Conservation (phyloP, 805 yeast genomes). For the Yamadazyma philogaea region DNA sequence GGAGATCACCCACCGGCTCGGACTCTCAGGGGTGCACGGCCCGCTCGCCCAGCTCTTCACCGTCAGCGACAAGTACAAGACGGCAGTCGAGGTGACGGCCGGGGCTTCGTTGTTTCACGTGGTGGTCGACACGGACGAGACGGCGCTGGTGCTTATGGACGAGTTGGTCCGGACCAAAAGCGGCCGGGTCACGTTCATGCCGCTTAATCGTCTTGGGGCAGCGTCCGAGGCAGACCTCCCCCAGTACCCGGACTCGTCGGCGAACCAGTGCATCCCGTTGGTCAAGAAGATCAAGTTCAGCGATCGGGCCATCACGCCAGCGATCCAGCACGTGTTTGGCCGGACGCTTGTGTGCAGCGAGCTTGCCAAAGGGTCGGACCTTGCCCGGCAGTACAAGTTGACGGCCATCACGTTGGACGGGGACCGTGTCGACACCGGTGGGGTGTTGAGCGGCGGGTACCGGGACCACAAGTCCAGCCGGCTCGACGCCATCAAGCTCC, state of each 20-base stretch:
- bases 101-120: conserved; percentile 84
- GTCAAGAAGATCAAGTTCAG: conserved; percentile 69
- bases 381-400: conserved; percentile 58
- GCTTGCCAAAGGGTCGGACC: conserved; percentile 62
- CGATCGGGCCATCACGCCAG: conserved; percentile 50
- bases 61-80: conserved; percentile 76
- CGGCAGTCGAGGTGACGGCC: conserved; percentile 86
- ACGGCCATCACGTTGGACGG: conserved; percentile 90
- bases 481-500: conserved; percentile 62
- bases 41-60: conserved; percentile 79
- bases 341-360: conserved; percentile 73
- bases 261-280: conserved; percentile 68
- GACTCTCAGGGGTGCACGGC: conserved; percentile 67
- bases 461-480: conserved; percentile 66
- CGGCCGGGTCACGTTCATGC: conserved; percentile 90
- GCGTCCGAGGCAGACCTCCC: conserved; percentile 21
- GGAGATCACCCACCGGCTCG: conserved; percentile 56
- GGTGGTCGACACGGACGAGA: conserved; percentile 82
- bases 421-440: conserved; percentile 79
- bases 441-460: conserved; percentile 87
- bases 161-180: conserved; percentile 65
- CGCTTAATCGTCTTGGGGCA: conserved; percentile 76
- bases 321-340: conserved; percentile 78
- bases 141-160: conserved; percentile 77
- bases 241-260: conserved; percentile 56